These are phyloP conservation scores for Cercospora nicotianae DNA, from an alignment of 2,329 filamentous ascomycete genomes.

Conservation along the genomic window DNA sequence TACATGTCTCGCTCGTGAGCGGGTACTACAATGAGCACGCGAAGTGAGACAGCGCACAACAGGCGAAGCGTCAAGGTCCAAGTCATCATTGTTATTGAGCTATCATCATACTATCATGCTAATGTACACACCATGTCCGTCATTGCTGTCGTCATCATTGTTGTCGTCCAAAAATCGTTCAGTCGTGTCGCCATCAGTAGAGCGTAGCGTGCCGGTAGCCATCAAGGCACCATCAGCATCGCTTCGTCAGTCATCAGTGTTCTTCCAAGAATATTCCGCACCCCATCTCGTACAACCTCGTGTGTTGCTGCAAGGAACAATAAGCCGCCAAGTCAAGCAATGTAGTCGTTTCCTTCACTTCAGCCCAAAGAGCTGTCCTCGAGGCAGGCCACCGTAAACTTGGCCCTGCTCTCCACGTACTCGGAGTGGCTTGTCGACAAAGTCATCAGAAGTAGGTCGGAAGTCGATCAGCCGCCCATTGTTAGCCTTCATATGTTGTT, in stretches of 20 bases:
- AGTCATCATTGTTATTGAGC: not conserved
- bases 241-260: not conserved
- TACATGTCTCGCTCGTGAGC: not conserved
- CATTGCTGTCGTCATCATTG: not conserved
- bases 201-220: not conserved
- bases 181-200: not conserved
- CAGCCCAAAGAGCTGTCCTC: not conserved
- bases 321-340: not conserved
- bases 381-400: not conserved
- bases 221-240: not conserved
- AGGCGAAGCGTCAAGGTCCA: not conserved
- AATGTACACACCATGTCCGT: not conserved
- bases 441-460: not conserved
- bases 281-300: not conserved
- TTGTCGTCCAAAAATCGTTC: not conserved
- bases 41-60: not conserved
- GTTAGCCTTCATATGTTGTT: not conserved
- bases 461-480: not conserved
- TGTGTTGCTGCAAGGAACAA: not conserved
- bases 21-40: not conserved
- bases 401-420: not conserved
- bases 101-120: not conserved
- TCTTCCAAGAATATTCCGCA: not conserved
- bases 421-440: not conserved
- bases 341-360: not conserved